These are phyloP conservation scores for Metschnikowia lochheadii DNA, from an alignment of 805 yeast genomes.

Conservation along the genomic window DNA sequence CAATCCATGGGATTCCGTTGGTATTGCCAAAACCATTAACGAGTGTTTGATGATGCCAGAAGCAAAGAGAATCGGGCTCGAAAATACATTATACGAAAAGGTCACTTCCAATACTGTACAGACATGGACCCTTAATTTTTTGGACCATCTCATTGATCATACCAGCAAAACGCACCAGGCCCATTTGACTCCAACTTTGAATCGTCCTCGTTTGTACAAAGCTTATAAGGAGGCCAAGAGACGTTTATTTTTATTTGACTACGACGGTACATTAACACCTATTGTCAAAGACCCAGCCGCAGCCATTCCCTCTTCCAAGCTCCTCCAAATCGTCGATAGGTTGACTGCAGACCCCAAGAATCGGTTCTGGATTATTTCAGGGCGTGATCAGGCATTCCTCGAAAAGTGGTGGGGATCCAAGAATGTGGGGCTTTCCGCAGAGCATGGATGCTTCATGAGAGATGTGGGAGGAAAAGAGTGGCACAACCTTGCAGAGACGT, in stretches of 20 bases:
- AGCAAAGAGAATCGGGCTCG: constrained; percentile 43
- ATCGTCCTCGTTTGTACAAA: constrained; percentile 59
- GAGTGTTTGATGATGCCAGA: constrained; percentile 56
- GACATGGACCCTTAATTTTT: constrained; percentile 67
- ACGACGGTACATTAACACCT: constrained; percentile 96
- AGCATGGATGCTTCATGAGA: constrained; percentile 94
- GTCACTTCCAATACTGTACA: constrained; percentile 74
- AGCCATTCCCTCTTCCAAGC: constrained; percentile 83
- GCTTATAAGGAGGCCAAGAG: constrained; percentile 58
- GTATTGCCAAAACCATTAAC: constrained; percentile 81
- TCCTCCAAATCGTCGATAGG: constrained; percentile 54
- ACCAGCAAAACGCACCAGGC: constrained; percentile 37
- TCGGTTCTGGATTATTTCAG: constrained; percentile 92
- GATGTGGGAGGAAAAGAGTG: constrained; percentile 62
- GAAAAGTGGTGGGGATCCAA: constrained; percentile 81
- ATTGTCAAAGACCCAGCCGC: constrained; percentile 98
- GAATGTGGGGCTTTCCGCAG: constrained; percentile 84
- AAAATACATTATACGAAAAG: constrained; percentile 52
- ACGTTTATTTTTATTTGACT: constrained; percentile 85
- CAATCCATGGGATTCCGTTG: constrained; percentile 96
- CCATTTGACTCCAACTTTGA: constrained; percentile 67
- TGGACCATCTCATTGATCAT: constrained; percentile 46
- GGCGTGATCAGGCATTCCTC: constrained; percentile 87
- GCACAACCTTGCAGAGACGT: constrained; percentile 76
- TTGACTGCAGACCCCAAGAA: constrained; percentile 74